Conservation (phyloP, 257 asterid genomes). For the Primulina eburnea region DNA sequence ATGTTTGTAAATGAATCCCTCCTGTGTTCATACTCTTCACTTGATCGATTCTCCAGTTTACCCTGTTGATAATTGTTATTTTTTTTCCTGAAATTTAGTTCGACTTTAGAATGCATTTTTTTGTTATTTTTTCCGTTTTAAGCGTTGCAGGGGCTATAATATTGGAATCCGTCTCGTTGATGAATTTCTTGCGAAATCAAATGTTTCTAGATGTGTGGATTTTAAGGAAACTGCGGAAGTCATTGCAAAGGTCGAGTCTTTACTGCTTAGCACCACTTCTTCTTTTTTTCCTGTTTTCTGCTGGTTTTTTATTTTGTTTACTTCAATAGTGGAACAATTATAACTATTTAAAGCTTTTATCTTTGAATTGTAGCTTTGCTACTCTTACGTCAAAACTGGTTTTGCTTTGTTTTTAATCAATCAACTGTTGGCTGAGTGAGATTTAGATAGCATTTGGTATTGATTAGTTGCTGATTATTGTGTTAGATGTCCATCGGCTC, state of each 20-base stretch:
- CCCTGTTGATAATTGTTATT: background rate
- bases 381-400: background rate
- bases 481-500: too few relatives aligned
- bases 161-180: constrained; percentile 83
- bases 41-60: background rate
- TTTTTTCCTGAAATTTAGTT: background rate
- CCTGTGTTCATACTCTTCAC: background rate
- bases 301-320: background rate
- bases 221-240: constrained; percentile 96
- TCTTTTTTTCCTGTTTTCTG: background rate
- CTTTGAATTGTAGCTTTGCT: background rate
- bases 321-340: background rate
- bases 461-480: background rate
- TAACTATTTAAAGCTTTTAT: background rate
- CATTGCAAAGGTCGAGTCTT: constrained; percentile 75
- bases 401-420: background rate
- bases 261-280: background rate
- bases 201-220: constrained; percentile 84
- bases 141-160: constrained; percentile 73
- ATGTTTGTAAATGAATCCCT: constrained; percentile 41
- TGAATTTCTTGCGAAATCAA: constrained; percentile 90
- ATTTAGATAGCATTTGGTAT: background rate
- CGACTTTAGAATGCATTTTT: constrained; percentile 14
- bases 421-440: too few relatives aligned
- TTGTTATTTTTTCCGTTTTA: constrained; percentile 13